These are phyloP conservation scores for Microdochium paspali DNA, from an alignment of 2,329 filamentous ascomycete genomes.

Conservation along the genomic window DNA sequence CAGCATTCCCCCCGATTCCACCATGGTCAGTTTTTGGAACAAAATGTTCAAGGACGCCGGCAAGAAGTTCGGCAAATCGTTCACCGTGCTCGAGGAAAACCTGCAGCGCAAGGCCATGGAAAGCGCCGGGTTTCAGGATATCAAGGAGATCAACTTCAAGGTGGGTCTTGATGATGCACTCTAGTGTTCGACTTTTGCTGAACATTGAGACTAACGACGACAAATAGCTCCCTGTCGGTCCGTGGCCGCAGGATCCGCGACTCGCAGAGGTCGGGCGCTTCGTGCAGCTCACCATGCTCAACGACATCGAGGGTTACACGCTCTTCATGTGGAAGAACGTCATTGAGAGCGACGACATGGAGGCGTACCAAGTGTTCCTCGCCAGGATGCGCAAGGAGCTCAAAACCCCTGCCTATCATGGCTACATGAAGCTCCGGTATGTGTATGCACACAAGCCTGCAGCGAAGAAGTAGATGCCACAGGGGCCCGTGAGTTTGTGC, in stretches of 20 bases:
- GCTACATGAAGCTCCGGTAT: slow-evolving; percentile 3
- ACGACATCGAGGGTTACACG: slow-evolving; percentile 16
- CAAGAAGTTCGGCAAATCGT: slow-evolving; percentile 30
- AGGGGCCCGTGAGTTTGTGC: too few species aligned
- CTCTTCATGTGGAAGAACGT: slow-evolving; percentile 5
- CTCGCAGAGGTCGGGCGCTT: slow-evolving; percentile 18
- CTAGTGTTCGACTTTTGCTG: too few species aligned
- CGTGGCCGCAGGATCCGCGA: slow-evolving; percentile 17
- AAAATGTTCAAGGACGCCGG: slow-evolving; percentile 28
- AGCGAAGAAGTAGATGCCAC: too few species aligned
- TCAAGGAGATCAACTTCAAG: slow-evolving; percentile 41
- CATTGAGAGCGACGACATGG: slow-evolving; percentile 1
- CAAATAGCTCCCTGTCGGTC: slow-evolving; percentile 13
- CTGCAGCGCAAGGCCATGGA: slow-evolving; percentile 40
- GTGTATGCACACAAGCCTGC: slow-evolving; percentile 5
- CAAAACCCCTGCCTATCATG: neutral
- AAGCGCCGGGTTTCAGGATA: slow-evolving; percentile 47
- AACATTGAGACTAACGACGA: neutral
- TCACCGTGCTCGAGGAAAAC: slow-evolving; percentile 40
- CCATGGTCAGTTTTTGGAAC: slow-evolving; percentile 12
- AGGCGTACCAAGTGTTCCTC: slow-evolving; percentile 2
- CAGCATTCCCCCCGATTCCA: slow-evolving; percentile 8
- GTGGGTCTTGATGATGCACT: slow-evolving; percentile 17
- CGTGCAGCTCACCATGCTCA: slow-evolving; percentile 13
- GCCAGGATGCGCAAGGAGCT: slow-evolving; percentile 2